phyloP scores from a whole-genome alignment of 371 early-diverging fungal species.

The Zancudomyces culisetae region DNA sequence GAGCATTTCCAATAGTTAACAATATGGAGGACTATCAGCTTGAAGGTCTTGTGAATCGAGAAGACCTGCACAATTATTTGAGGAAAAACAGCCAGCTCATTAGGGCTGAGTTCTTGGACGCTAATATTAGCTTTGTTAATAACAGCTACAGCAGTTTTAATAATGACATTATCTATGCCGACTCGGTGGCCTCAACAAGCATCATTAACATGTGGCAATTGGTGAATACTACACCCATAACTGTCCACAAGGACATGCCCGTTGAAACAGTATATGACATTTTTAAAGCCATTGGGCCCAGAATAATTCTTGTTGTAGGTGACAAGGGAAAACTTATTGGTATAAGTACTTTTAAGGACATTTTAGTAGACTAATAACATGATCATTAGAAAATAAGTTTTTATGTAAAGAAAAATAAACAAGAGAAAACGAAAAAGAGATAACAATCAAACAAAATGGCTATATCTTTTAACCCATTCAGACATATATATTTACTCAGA shows the following conservation, averaged over 20 bases:
- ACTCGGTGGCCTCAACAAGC: neutral
- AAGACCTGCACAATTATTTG: slow-evolving; percentile 1
- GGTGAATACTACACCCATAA: slow-evolving; percentile 68
- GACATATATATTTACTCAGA: neutral
- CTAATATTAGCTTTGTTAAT: neutral
- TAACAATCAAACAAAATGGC: neutral
- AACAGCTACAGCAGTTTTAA: neutral
- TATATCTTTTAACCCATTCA: too few relatives aligned
- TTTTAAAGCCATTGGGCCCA: slow-evolving; percentile 77
- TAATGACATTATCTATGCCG: neutral
- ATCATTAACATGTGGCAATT: slow-evolving; percentile 47
- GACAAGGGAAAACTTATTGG: slow-evolving; percentile 43
- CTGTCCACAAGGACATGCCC: slow-evolving; percentile 55
- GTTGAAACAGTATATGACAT: slow-evolving; percentile 77
- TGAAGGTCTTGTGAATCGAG: slow-evolving; percentile 62
- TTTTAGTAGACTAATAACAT: slow-evolving; percentile 18
- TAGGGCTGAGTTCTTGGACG: neutral
- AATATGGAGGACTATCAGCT: slow-evolving; percentile 37
- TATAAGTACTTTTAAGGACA: slow-evolving; percentile 58
- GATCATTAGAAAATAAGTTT: too few relatives aligned
- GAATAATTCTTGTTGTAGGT: slow-evolving; percentile 47
- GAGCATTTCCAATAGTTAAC: slow-evolving; percentile 78
- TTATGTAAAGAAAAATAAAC: neutral
- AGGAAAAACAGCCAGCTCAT: too few relatives aligned
- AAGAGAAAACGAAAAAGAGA: neutral